Base-by-base conservation (phyloP, 225 moss, liverwort and hornwort genomes). In the Anthoceros angustus region DNA sequence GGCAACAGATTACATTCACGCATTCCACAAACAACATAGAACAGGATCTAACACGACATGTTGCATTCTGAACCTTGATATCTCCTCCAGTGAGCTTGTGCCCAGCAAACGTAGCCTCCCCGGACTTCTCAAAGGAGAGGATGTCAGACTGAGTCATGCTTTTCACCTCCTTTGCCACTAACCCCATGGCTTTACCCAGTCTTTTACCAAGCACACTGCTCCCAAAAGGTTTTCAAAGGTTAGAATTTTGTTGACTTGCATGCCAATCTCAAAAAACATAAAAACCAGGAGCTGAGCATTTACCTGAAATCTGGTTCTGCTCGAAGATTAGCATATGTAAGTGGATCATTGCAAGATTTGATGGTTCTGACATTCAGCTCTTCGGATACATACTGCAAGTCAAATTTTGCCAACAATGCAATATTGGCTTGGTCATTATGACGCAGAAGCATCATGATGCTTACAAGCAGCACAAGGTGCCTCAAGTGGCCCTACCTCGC, bases 251-350 rank as follows among this genome's bases (percentile, higher is more conserved):
- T 55, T 0, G 8, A 55, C 7, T 23, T 18, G 18, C 18, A 20
- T 55, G n/a, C n/a, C 23, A 1, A 20, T 7, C 8, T 0, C 18
- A 55, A 6, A 55, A n/a, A n/a, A 18, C 55, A 55, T 46, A n/a
- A 46, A 11, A 46, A 46, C 10, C 45, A 46, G 12, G 16, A 46
- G 16, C 45, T 46, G 10, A 46, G 45, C 10, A 2, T 16, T 46
- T 46, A 89, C 92, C 92, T 91, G 76, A 86, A 95, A 74, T 95
- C 95, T 63, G 91, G 95, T 73, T 91, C 95, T 41, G 88, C 95
- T 25, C 95, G 82, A 70, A 95, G 77, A 70, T 81, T 88, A 7
- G 91, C 91, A 71, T 87, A 95, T 64, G 79, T 76, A 11, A 95
- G 70, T 64, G 84, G 87, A 71, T 95, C 86, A 63, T 66, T 82